Evolutionary conservation across 192 early-diverging fungal species (phyloP), one percentile per base, ranked within the genome.

Genomic region (Endogone sp.): DNA sequence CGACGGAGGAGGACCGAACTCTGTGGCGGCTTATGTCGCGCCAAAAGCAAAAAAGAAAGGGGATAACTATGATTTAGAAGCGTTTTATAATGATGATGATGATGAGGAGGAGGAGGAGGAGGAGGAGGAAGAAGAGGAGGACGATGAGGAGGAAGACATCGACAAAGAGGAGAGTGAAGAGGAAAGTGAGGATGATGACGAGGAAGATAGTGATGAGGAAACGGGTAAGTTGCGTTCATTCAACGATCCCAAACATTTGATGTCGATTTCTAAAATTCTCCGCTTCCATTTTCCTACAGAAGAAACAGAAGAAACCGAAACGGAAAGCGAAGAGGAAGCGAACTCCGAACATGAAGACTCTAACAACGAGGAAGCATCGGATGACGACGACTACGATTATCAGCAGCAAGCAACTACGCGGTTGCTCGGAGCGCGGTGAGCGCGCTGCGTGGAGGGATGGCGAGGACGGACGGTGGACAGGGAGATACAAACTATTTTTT

Each of bases 81-180:
- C 79, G 2, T 74, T 84, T 70, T 78, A 86, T 29, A 79, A 73
- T 49, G 81, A 80, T 13, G 66, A 79, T 25, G 81, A 78, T 24
- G 75, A 78, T 0, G 63, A 55, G 0, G 71, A 69, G 26, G 82
- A 79, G 24, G 76, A 78, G 56, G 76, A 75, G 6, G 71, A 75
- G 4, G 60, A 55, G 10, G 77, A 75, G 4, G 79, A 74, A 21
- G 70, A 64, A 0, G 69, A 64, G 29, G 76, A 73, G 3, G 66
- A 66, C 11, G 77, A 79, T 13, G 75, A 80, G 0, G 72, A 71
- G 13, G 76, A 79, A 4, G 76, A 80, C 3, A 72, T 73, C 3
- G 78, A 75, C 2, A 83, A 85, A 2, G 86, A 86, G 56, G 64
- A 75, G 27, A 67, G 54, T 0, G 77, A 69, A 29, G 81, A 81